These are phyloP conservation scores for Adansonia rubrostipa DNA, from an alignment of 441 rosid genomes.

Conservation along the genomic window DNA sequence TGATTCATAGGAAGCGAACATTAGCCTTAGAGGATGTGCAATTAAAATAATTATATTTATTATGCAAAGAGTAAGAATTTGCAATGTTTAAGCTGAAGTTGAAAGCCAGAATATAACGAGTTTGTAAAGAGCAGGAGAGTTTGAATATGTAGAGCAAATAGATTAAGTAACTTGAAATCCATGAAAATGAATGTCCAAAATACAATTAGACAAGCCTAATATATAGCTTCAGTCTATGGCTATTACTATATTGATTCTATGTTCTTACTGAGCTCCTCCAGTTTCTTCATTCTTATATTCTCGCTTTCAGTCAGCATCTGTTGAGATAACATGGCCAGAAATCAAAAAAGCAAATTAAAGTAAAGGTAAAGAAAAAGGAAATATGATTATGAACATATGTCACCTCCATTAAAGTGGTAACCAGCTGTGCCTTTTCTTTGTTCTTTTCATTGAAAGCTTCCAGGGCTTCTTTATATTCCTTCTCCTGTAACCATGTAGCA, in stretches of 20 bases:
- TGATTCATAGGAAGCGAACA: no score
- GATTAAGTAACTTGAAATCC: no score
- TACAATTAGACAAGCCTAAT: no score
- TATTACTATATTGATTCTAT: slow-evolving; percentile 43
- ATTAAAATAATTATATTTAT: no score
- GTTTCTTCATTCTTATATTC: slow-evolving; percentile 63
- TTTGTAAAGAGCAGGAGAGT: no score
- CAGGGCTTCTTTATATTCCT: slow-evolving; percentile 71
- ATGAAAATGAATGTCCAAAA: no score
- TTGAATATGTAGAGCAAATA: no score
- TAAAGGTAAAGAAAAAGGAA: not conserved
- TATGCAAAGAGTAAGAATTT: no score
- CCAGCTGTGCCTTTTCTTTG: slow-evolving; percentile 69
- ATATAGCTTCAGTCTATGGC: no score
- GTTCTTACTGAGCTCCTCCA: slow-evolving; percentile 70
- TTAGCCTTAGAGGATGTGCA: no score
- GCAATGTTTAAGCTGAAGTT: no score
- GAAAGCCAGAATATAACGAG: no score
- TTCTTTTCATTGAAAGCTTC: slow-evolving; percentile 74
- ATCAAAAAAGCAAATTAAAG: not conserved
- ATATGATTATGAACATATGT: not conserved
- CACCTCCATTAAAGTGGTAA: slow-evolving; percentile 69
- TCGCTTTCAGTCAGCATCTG: slow-evolving; percentile 75
- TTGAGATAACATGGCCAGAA: not conserved
- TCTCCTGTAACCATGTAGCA: slow-evolving; percentile 51